Percentiles rank a stretch among this genome's conserved stretches.
These are phyloP conservation scores for Pseudogymnoascus sp. DNA, from an alignment of 2,329 filamentous ascomycete species.

Conservation along the genomic window DNA sequence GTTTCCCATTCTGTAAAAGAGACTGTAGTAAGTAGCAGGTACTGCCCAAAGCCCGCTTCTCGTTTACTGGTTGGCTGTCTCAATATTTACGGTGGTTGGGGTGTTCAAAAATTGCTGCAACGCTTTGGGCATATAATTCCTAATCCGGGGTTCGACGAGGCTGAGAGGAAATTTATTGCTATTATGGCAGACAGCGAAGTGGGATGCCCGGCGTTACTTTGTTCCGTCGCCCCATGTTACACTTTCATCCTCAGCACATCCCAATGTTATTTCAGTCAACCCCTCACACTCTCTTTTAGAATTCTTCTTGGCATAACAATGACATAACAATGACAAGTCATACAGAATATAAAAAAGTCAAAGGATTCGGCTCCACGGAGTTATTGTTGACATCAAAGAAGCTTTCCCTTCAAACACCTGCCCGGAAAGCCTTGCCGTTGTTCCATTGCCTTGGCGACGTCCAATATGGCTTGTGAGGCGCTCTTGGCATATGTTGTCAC, in stretches of 20 bases:
- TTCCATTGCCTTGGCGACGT: background rate
- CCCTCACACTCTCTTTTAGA: background rate
- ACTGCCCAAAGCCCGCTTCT: background rate
- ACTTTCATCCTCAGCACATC: background rate
- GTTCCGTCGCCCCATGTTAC: background rate
- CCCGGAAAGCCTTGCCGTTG: background rate
- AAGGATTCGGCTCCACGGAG: background rate
- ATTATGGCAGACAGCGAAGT: background rate
- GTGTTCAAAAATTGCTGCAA: background rate
- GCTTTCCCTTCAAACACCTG: background rate
- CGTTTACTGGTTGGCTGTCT: background rate
- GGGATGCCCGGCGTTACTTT: background rate
- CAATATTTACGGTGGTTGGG: background rate
- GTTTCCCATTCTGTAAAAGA: conserved; percentile 49
- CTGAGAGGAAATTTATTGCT: conserved; percentile 4
- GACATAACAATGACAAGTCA: background rate
- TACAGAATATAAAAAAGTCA: background rate
- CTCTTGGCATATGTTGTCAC: background rate
- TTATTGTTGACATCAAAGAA: background rate
- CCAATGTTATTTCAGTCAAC: background rate
- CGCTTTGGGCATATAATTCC: background rate
- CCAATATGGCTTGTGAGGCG: background rate
- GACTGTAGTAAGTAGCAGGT: background rate
- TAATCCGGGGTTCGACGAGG: conserved; percentile 1
- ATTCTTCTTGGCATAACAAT: background rate